Evolutionary conservation across 176 grass and related monocot species (phyloP).

Genomic region (Thalia dealbata): DNA sequence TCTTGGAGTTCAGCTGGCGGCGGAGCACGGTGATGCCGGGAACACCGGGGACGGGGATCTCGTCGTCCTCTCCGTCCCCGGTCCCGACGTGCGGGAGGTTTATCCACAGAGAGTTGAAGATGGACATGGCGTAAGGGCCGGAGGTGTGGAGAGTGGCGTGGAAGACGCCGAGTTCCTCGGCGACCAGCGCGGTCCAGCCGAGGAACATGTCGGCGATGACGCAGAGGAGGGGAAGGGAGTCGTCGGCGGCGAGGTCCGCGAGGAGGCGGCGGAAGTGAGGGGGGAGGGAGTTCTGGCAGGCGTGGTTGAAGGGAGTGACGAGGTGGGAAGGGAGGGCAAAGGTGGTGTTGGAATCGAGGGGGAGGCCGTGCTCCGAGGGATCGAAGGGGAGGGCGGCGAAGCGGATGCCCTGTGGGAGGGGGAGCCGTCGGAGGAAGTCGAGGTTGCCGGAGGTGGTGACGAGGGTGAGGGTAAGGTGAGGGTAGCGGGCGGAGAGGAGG

Average conservation of each 20-base stretch:
- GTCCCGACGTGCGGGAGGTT: neutral
- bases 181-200: constrained; percentile 7
- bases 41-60: neutral
- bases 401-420: too few species aligned
- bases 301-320: too few species aligned
- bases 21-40: neutral
- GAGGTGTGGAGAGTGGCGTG: constrained; percentile 11
- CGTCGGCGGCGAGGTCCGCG: too few species aligned
- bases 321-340: too few species aligned
- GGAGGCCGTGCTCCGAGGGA: too few species aligned
- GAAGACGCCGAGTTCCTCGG: constrained; percentile 1
- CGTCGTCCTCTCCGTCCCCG: neutral
- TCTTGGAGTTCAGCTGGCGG: neutral
- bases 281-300: too few species aligned
- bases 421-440: too few species aligned
- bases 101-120: neutral
- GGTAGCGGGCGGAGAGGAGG: too few species aligned
- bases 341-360: too few species aligned
- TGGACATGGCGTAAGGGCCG: constrained; percentile 5
- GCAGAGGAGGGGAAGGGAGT: neutral
- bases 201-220: constrained; percentile 20
- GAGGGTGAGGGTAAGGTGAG: neutral
- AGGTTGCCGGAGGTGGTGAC: too few species aligned
- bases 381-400: too few species aligned
- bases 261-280: too few species aligned